Evolutionary conservation across 2,329 filamentous ascomycete genomes (phyloP).

Genomic region (Aciculosporium take): DNA sequence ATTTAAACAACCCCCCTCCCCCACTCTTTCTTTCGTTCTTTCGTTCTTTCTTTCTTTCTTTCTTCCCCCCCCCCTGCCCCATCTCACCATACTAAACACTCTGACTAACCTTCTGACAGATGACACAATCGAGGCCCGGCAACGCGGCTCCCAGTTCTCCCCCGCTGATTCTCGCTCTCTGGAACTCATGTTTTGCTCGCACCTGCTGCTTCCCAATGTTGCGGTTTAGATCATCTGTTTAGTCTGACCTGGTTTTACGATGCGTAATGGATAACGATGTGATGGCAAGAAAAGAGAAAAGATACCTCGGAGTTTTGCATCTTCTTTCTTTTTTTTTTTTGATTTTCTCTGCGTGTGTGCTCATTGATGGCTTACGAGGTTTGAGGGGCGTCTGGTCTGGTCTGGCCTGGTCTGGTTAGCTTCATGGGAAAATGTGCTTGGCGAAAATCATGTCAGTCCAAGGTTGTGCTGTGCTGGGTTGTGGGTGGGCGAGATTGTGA

Average conservation of each 20-base stretch:
- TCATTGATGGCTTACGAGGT: too few relatives aligned
- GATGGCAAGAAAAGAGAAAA: conserved; percentile 8
- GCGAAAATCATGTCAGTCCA: too few relatives aligned
- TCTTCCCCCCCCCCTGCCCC: too few relatives aligned
- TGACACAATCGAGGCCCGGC: conserved; percentile 26
- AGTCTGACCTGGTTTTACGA: not conserved
- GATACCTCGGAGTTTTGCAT: conserved; percentile 12
- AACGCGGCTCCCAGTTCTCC: conserved; percentile 37
- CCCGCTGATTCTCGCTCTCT: conserved; percentile 34
- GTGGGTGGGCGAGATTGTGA: too few relatives aligned
- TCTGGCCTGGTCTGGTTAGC: too few relatives aligned
- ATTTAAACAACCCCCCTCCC: not conserved
- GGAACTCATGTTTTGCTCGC: conserved; percentile 35
- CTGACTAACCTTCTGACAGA: conserved; percentile 11
- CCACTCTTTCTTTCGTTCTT: not conserved
- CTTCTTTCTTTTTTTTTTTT: not conserved
- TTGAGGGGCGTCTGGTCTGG: too few relatives aligned
- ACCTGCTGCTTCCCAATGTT: conserved; percentile 28
- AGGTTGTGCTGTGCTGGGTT: too few relatives aligned
- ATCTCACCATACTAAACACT: too few relatives aligned
- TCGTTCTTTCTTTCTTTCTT: too few relatives aligned
- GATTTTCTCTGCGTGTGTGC: not conserved
- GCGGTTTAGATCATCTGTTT: conserved; percentile 2
- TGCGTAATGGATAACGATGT: conserved; percentile 18
- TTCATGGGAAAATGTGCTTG: too few relatives aligned